Percentiles rank a stretch among this genome's conserved stretches.
These are phyloP conservation scores for Drechslera avenae DNA, from an alignment of 2,329 filamentous ascomycete genomes.

Conservation along the genomic window DNA sequence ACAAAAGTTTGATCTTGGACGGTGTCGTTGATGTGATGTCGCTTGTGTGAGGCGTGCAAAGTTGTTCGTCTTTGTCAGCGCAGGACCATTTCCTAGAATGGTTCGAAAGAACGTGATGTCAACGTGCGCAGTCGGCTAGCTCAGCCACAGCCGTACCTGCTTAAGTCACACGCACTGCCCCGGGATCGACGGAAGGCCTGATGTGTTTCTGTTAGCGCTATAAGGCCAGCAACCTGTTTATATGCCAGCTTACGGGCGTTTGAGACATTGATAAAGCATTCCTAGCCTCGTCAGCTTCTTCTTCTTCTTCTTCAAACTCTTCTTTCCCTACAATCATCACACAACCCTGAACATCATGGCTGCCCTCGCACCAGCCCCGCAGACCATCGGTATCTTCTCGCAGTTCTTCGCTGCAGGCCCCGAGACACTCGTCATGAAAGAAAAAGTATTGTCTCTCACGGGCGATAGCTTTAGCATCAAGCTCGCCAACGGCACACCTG, in stretches of 20 bases:
- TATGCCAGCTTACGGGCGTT: background rate
- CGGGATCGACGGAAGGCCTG: background rate
- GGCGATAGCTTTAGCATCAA: conserved; percentile 70
- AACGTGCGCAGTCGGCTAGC: background rate
- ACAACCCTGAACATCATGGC: conserved; percentile 13
- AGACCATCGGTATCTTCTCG: conserved; percentile 38
- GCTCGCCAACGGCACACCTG: conserved; percentile 57
- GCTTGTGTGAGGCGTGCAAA: background rate
- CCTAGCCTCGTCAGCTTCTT: background rate
- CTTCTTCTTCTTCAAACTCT: background rate
- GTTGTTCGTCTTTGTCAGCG: background rate
- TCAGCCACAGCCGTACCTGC: conserved; percentile 5
- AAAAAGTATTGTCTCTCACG: conserved; percentile 65
- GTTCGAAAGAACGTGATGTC: background rate
- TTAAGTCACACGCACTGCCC: conserved; percentile 4
- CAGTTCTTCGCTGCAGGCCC: conserved; percentile 35
- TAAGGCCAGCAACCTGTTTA: background rate
- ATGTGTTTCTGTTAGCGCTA: background rate
- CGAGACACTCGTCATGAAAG: conserved; percentile 61
- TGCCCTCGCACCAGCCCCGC: conserved; percentile 16
- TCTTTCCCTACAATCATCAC: background rate
- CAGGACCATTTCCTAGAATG: background rate
- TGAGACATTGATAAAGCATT: no score
- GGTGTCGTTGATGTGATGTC: background rate
- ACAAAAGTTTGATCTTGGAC: conserved; percentile 16